Evolutionary conservation across 441 rosid species (phyloP).

Genomic region (Adansonia madagascariensis): DNA sequence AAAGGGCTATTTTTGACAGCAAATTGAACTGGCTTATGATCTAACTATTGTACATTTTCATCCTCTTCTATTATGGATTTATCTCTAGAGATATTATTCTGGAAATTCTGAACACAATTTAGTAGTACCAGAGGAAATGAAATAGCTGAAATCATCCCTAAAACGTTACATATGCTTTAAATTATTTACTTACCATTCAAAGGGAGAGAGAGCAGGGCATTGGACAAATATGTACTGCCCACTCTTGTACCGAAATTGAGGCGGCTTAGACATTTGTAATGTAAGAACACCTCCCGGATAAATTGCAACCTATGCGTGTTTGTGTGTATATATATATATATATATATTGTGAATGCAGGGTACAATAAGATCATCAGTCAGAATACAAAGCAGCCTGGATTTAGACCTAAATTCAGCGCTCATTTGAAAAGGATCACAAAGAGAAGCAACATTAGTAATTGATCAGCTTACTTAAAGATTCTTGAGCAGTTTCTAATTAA

Average conservation of each 20-base stretch:
- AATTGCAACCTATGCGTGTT: constrained; percentile 65
- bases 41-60: not conserved
- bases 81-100: not conserved
- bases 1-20: not conserved
- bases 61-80: not conserved
- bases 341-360: constrained; percentile 19
- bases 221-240: constrained; percentile 75
- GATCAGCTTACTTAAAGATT: not conserved
- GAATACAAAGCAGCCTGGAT: not conserved
- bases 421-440: not conserved
- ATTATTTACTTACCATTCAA: constrained; percentile 53
- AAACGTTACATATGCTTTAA: not conserved
- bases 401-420: not conserved
- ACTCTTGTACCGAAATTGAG: constrained; percentile 65
- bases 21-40: not conserved
- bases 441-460: not conserved
- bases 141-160: constrained; percentile 4
- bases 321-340: too few relatives aligned
- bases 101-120: not conserved
- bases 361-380: not conserved
- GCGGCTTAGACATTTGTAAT: constrained; percentile 66
- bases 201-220: constrained; percentile 70
- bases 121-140: not conserved
- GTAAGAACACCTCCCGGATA: constrained; percentile 73
- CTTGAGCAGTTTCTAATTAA: not conserved